phyloP scores from a whole-genome alignment of 306 rosid species.

The Ceratonia siliqua region DNA sequence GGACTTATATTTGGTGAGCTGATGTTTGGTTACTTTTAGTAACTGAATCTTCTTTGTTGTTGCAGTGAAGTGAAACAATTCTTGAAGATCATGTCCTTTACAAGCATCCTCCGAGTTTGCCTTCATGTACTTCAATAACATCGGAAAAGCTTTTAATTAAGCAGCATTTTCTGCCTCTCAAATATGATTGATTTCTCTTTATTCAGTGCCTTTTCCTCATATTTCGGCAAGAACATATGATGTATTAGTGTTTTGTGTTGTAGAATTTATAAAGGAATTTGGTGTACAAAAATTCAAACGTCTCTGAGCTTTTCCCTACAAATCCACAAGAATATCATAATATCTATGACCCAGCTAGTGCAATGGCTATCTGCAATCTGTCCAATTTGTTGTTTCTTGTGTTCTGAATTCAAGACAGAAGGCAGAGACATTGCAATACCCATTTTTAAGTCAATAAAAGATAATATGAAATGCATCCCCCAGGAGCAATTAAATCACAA shows the following conservation, averaged over 20 bases:
- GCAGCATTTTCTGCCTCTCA: not conserved
- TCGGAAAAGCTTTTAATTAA: conserved; percentile 18
- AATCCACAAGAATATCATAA: not conserved
- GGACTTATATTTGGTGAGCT: not conserved
- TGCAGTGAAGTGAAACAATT: conserved; percentile 42
- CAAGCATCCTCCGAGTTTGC: conserved; percentile 19
- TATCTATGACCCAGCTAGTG: not conserved
- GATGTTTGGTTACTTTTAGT: not conserved
- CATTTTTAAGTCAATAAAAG: not conserved
- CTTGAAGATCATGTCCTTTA: conserved; percentile 2
- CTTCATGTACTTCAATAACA: not conserved
- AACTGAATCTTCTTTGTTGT: conserved; percentile 6
- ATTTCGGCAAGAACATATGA: conserved; percentile 17
- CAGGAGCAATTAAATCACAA: not conserved
- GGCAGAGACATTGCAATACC: not conserved
- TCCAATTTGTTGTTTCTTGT: not conserved
- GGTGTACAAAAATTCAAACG: conserved; percentile 6
- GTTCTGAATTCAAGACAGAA: not conserved
- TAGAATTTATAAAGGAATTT: not conserved
- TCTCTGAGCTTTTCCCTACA: not conserved
- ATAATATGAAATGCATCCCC: not conserved
- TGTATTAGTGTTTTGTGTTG: conserved; percentile 16
- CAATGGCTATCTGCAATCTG: not conserved
- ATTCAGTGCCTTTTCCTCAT: not conserved
- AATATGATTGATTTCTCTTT: conserved; percentile 18